Percentiles rank a stretch among this genome's conserved stretches.
phyloP scores from a whole-genome alignment of 768 basidiomycete genomes.

The Phylloporus scabripes region DNA sequence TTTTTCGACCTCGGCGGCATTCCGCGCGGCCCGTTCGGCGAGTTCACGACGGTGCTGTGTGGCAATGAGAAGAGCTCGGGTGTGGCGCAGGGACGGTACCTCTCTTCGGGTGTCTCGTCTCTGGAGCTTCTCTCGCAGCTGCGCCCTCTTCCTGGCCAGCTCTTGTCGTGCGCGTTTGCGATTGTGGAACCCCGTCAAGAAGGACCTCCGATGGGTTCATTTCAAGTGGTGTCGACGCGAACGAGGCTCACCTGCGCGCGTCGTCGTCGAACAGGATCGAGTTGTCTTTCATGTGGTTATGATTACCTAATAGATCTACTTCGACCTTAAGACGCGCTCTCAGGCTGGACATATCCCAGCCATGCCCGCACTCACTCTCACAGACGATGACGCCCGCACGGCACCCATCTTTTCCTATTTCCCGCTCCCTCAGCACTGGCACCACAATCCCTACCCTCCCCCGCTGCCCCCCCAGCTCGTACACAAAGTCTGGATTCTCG shows the following conservation, averaged over 20 bases:
- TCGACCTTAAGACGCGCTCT: constrained; percentile 30
- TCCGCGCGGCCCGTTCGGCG: constrained; percentile 70
- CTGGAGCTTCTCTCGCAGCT: constrained; percentile 71
- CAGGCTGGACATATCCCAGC: constrained; percentile 27
- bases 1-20: constrained; percentile 70
- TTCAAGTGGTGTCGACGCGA: constrained; percentile 16
- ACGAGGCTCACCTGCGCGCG: constrained; percentile 56
- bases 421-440: constrained; percentile 24
- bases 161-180: constrained; percentile 83
- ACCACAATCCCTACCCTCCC: constrained; percentile 40
- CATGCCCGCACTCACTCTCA: constrained; percentile 30
- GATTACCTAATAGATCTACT: constrained; percentile 27
- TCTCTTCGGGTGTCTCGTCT: constrained; percentile 71
- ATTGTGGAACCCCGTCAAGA: constrained; percentile 90
- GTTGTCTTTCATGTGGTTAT: constrained; percentile 35
- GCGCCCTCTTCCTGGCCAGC: constrained; percentile 65
- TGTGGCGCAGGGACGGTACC: constrained; percentile 36
- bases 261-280: constrained; percentile 81
- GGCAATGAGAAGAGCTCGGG: constrained; percentile 10
- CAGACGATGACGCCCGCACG: too few relatives aligned
- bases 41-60: constrained; percentile 70
- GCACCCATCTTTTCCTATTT: constrained; percentile 27
- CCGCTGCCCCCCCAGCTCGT: constrained; percentile 37
- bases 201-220: constrained; percentile 51
- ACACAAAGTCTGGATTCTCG: constrained; percentile 78